Conservation (phyloP, 306 rosid species). For the Cucurbita moschata region DNA sequence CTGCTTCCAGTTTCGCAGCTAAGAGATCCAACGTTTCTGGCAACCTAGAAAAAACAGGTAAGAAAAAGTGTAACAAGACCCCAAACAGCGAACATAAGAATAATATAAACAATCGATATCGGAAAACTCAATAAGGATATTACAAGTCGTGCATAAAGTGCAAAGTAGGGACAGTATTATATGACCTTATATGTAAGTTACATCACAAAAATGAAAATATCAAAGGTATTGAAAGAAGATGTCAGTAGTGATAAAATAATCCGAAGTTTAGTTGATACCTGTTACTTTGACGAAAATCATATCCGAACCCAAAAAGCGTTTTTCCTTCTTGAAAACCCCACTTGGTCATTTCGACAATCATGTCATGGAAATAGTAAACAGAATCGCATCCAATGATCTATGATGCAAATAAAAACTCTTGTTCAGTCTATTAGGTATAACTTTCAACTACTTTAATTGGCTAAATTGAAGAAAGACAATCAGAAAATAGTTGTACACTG, state of each 20-base stretch:
- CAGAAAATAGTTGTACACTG: background rate
- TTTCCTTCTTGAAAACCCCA: constrained; percentile 94
- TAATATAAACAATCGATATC: background rate
- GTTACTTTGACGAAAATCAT: constrained; percentile 98
- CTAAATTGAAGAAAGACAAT: background rate
- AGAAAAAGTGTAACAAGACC: background rate
- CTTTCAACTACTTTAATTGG: background rate
- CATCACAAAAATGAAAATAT: background rate
- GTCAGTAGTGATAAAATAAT: background rate
- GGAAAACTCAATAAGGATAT: background rate
- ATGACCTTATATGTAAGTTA: background rate
- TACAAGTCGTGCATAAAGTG: background rate
- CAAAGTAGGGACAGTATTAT: background rate
- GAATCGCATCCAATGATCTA: constrained; percentile 74
- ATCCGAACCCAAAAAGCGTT: constrained; percentile 94
- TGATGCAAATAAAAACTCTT: constrained; percentile 4
- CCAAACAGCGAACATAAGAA: background rate
- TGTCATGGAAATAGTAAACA: constrained; percentile 78
- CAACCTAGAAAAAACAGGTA: constrained; percentile 38
- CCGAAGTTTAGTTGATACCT: constrained; percentile 37
- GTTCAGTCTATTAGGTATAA: background rate
- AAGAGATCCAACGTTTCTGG: constrained; percentile 68
- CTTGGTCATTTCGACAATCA: constrained; percentile 70
- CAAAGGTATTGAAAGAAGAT: too few relatives aligned
- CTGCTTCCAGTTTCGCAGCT: constrained; percentile 54